Base-by-base conservation (phyloP, 805 yeast genomes). In the Ogataea zsoltii region DNA sequence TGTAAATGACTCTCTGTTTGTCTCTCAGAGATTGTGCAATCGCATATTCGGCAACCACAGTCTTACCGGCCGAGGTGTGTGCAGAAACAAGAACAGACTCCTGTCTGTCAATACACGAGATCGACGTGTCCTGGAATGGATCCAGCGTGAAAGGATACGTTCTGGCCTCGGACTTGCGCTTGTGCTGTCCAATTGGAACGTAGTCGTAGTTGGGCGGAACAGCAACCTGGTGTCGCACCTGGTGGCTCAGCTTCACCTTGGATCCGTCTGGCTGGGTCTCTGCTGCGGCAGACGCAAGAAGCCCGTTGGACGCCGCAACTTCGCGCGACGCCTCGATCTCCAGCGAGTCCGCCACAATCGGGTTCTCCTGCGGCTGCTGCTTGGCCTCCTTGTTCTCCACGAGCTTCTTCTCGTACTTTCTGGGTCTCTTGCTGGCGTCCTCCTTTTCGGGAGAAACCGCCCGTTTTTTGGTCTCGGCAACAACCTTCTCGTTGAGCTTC, bases 1-100 rank as follows among this genome's bases (percentile, higher is more conserved):
- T 91, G 62, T 91, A 91, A 50, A 91, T 91, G 42, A 91, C 97
- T 65, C 97, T 79, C 67, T 91, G 97, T 60, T 90, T 90, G 41
- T 85, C 89, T 51, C 94, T 72, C 50, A 91, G 70, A n/a, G 96
- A 86, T 67, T 89, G 97, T 1, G 97, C 97, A 66, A 91, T 91
- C 21, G 97, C 97, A 60, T 91, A 91, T 64, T 91, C 97, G 1
- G 97, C 97, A 33, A 91, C 97, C 38, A 91, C 97, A 0, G 97
- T 91, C 62, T 91, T 91, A 71, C 97, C 97, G 10, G 97, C 97
- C 41, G 97, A 90, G 0, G 97, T 91, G 60, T 90, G 98, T 9
- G 99, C 99, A 28, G 97, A 90, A 4, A 94, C 99, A 56, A 94
- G 74, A 18, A 94, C 99, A 1, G 96, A 85, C 68, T 92, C 98